Evolutionary conservation across 352 stramenopile genomes (phyloP).

Genomic region (Globisporangium okanoganense): DNA sequence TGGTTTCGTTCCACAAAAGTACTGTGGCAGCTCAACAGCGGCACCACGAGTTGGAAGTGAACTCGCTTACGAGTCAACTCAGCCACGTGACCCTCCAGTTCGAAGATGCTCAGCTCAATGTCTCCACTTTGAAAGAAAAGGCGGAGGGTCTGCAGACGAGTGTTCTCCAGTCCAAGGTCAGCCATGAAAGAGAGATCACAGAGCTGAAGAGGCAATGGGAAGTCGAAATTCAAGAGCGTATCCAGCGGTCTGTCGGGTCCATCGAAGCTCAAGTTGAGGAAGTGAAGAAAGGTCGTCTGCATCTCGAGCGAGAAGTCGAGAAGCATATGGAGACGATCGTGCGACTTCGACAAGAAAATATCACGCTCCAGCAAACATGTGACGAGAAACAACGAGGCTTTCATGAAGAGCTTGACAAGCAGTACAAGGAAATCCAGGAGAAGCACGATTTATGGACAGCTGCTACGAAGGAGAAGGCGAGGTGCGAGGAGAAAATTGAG

Average conservation of each 20-base stretch:
- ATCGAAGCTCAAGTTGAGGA: slow-evolving; percentile 65
- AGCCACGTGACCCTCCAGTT: slow-evolving; percentile 31
- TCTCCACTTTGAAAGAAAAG: slow-evolving; percentile 35
- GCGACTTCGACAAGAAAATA: slow-evolving; percentile 52
- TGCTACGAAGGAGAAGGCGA: slow-evolving; percentile 29
- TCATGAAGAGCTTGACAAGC: slow-evolving; percentile 30
- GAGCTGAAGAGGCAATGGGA: slow-evolving; percentile 56
- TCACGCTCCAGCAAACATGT: slow-evolving; percentile 40
- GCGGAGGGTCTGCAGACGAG: slow-evolving; percentile 41
- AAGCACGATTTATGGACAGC: slow-evolving; percentile 30
- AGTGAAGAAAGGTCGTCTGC: slow-evolving; percentile 51
- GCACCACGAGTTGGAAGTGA: slow-evolving; percentile 37
- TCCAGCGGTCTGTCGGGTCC: slow-evolving; percentile 45
- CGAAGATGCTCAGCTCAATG: slow-evolving; percentile 27
- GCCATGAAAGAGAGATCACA: slow-evolving; percentile 48
- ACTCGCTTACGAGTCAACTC: slow-evolving; percentile 44
- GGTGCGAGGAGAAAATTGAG: slow-evolving; percentile 40
- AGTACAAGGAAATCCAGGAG: slow-evolving; percentile 40
- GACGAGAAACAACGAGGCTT: slow-evolving; percentile 30
- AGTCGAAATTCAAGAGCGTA: slow-evolving; percentile 40
- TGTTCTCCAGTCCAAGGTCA: slow-evolving; percentile 44
- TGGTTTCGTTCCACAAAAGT: slow-evolving; percentile 33
- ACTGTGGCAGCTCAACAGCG: slow-evolving; percentile 26
- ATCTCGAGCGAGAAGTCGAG: slow-evolving; percentile 63
- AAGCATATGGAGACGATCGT: slow-evolving; percentile 53